Evolutionary conservation across 257 asterid genomes (phyloP).

Genomic region (Penstemon davidsonii): DNA sequence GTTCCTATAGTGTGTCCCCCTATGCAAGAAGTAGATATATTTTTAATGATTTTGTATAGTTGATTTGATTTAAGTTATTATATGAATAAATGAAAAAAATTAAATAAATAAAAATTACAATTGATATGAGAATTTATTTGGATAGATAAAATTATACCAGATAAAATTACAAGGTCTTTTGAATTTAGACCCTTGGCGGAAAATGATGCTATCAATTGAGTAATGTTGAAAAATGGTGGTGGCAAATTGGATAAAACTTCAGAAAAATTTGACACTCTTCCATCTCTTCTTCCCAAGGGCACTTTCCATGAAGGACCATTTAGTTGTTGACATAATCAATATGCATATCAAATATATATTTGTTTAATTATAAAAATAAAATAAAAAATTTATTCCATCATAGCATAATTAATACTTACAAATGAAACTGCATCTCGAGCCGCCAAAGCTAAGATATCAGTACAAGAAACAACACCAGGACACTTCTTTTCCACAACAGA

Average conservation of each 20-base stretch:
- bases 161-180: slow-evolving; percentile 29
- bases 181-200: slow-evolving; percentile 9
- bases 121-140: no score
- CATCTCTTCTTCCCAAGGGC: slow-evolving; percentile 23
- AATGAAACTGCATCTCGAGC: slow-evolving; percentile 41
- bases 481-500: slow-evolving; percentile 46
- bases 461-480: slow-evolving; percentile 54
- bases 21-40: no score
- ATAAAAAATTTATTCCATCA: no score
- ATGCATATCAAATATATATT: no score
- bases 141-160: slow-evolving; percentile 6
- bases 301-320: neutral
- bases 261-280: slow-evolving; percentile 6
- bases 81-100: no score
- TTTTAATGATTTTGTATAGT: no score
- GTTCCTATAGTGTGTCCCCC: no score
- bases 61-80: no score
- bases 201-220: slow-evolving; percentile 16
- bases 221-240: slow-evolving; percentile 18
- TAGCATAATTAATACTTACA: neutral
- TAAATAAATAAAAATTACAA: no score
- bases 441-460: slow-evolving; percentile 45
- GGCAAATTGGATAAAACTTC: slow-evolving; percentile 19
- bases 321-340: no score
- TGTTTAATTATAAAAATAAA: no score